These are phyloP conservation scores for Candida awuae DNA, from an alignment of 805 yeast species.

Conservation along the genomic window DNA sequence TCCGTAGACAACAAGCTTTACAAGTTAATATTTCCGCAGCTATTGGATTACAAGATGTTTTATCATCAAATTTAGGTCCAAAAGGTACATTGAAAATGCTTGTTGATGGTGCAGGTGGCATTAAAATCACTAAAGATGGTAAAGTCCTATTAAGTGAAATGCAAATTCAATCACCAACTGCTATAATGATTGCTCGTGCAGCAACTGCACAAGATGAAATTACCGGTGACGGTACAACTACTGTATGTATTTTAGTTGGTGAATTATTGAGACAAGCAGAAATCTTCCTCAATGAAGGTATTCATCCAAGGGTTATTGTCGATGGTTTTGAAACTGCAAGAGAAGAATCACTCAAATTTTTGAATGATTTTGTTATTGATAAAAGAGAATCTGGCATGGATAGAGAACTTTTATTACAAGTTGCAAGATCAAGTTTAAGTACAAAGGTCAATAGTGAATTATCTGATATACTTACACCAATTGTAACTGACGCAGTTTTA, in stretches of 20 bases:
- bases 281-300: slow-evolving; percentile 84
- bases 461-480: slow-evolving; percentile 78
- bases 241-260: slow-evolving; percentile 90
- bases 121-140: slow-evolving; percentile 95
- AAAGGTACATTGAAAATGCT: slow-evolving; percentile 94
- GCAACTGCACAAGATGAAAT: slow-evolving; percentile 98
- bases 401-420: slow-evolving; percentile 83
- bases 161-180: slow-evolving; percentile 93
- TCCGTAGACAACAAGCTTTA: slow-evolving; percentile 89
- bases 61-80: slow-evolving; percentile 90
- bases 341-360: slow-evolving; percentile 58
- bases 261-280: slow-evolving; percentile 92
- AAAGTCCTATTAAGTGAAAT: slow-evolving; percentile 87
- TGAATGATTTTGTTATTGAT: slow-evolving; percentile 56
- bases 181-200: slow-evolving; percentile 89
- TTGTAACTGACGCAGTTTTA: slow-evolving; percentile 93
- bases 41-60: slow-evolving; percentile 88
- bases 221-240: slow-evolving; percentile 98
- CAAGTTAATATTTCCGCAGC: slow-evolving; percentile 95
- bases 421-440: slow-evolving; percentile 80
- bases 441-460: slow-evolving; percentile 79
- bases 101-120: slow-evolving; percentile 94
- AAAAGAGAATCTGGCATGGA: slow-evolving; percentile 37
- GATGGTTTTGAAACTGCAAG: slow-evolving; percentile 94
- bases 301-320: slow-evolving; percentile 88